phyloP scores from a whole-genome alignment of 805 yeast species.

The Saccharomycopsis javanensis region DNA sequence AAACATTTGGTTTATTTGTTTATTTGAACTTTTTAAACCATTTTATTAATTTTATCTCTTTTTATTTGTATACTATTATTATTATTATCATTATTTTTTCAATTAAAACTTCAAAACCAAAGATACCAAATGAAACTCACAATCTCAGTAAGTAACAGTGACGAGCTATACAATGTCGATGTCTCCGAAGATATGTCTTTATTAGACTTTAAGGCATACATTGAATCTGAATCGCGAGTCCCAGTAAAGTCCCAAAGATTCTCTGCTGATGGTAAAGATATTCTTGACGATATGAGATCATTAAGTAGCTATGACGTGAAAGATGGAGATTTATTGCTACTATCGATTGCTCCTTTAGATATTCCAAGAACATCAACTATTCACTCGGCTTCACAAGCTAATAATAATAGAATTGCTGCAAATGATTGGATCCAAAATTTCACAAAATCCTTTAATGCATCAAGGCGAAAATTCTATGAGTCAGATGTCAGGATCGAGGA shows the following conservation, averaged over 20 bases:
- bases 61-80: too few relatives aligned
- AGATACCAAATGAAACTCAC: slow-evolving; percentile 38
- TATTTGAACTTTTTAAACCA: too few relatives aligned
- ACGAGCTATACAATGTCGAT: slow-evolving; percentile 45
- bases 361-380: not conserved
- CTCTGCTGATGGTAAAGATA: slow-evolving; percentile 34
- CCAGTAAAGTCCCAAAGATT: slow-evolving; percentile 39
- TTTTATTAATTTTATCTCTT: too few relatives aligned
- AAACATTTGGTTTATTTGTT: too few relatives aligned
- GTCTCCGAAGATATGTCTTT: slow-evolving; percentile 55
- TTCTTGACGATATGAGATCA: slow-evolving; percentile 29
- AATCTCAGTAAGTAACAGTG: slow-evolving; percentile 40
- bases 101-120: not conserved
- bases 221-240: slow-evolving; percentile 60
- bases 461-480: not conserved
- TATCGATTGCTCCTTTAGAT: not conserved
- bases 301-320: slow-evolving; percentile 39
- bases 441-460: not conserved
- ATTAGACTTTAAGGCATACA: slow-evolving; percentile 59
- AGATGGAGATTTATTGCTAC: slow-evolving; percentile 51
- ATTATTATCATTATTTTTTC: not conserved
- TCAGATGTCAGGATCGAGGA: slow-evolving; percentile 34
- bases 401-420: not conserved
- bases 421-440: not conserved
- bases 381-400: not conserved